A percentile compares a stretch with the other conserved stretches of the same genome.
phyloP scores from a whole-genome alignment of 805 yeast species.

The Metschnikowia gelsemii region DNA sequence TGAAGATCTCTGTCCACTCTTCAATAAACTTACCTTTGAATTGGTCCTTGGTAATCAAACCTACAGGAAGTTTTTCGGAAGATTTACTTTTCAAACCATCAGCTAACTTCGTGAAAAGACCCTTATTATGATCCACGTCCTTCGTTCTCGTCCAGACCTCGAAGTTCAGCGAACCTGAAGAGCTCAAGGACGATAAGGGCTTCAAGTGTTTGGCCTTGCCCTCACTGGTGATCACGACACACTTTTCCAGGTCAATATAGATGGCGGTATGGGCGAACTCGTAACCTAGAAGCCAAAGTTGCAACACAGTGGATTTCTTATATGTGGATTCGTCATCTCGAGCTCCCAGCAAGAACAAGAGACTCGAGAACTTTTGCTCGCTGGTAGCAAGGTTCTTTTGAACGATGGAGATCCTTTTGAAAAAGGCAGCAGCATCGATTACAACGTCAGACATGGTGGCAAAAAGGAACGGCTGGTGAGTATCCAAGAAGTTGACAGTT shows the following conservation, averaged over 20 bases:
- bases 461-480: neutral
- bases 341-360: slow-evolving; percentile 75
- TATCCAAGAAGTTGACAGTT: neutral
- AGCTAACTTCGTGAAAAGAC: slow-evolving; percentile 59
- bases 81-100: slow-evolving; percentile 45
- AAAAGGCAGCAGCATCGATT: slow-evolving; percentile 53
- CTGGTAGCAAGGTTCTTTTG: slow-evolving; percentile 35
- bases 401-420: slow-evolving; percentile 47
- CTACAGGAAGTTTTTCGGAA: slow-evolving; percentile 44
- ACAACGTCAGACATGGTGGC: slow-evolving; percentile 55
- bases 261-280: slow-evolving; percentile 93
- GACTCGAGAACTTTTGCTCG: slow-evolving; percentile 25
- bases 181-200: slow-evolving; percentile 48
- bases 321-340: slow-evolving; percentile 86
- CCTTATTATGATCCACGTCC: slow-evolving; percentile 72
- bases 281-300: slow-evolving; percentile 89
- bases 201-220: slow-evolving; percentile 81
- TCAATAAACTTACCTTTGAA: slow-evolving; percentile 81
- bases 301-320: slow-evolving; percentile 81
- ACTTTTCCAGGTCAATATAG: slow-evolving; percentile 57
- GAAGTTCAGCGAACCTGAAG: slow-evolving; percentile 40
- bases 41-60: slow-evolving; percentile 70
- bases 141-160: slow-evolving; percentile 75
- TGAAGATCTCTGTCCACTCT: slow-evolving; percentile 63
- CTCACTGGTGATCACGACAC: slow-evolving; percentile 70